phyloP scores from a whole-genome alignment of 2,329 filamentous ascomycete genomes.

The Talaromyces sp. region DNA sequence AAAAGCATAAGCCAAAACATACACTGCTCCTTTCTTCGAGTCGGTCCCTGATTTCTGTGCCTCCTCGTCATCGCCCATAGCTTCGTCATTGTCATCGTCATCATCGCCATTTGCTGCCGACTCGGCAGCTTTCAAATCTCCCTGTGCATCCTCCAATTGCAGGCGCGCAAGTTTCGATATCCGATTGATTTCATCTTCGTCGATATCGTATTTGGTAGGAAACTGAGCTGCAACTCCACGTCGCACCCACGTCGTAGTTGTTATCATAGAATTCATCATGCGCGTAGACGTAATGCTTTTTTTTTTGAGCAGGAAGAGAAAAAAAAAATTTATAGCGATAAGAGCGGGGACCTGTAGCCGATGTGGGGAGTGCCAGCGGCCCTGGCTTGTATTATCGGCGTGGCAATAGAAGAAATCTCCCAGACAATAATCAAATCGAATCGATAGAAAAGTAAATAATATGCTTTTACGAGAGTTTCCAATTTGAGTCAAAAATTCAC shows the following conservation, averaged over 20 bases:
- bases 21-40: not conserved
- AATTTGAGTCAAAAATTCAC: not conserved
- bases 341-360: slow-evolving; percentile 5
- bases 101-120: slow-evolving; percentile 38
- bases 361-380: not conserved
- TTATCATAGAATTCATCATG: slow-evolving; percentile 60
- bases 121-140: slow-evolving; percentile 71
- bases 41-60: slow-evolving; percentile 14
- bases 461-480: not conserved
- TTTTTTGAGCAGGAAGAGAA: not conserved
- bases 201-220: slow-evolving; percentile 67
- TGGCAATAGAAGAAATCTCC: not conserved
- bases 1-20: not conserved
- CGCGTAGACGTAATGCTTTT: not conserved
- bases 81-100: slow-evolving; percentile 31
- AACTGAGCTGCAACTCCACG: slow-evolving; percentile 72
- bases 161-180: slow-evolving; percentile 70
- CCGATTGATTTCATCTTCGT: slow-evolving; percentile 69
- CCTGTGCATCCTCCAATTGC: slow-evolving; percentile 86
- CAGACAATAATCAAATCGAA: not conserved
- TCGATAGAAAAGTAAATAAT: not conserved
- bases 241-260: slow-evolving; percentile 69
- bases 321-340: slow-evolving; percentile 4
- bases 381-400: not conserved
- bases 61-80: slow-evolving; percentile 18